Conservation (phyloP, 176 grass and related monocot genomes). For the Paspalum notatum region DNA sequence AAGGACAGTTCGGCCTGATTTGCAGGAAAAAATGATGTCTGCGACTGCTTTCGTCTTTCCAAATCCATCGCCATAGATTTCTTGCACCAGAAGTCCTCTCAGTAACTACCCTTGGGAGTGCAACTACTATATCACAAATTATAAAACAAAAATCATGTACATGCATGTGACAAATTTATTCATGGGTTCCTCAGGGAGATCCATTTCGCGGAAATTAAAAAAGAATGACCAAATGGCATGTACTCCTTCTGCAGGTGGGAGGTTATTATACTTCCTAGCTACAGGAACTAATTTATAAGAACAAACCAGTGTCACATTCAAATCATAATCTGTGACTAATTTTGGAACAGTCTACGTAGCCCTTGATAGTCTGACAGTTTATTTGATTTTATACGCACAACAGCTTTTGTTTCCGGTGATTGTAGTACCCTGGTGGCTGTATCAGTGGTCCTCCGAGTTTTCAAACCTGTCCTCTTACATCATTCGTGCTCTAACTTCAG, state of each 20-base stretch:
- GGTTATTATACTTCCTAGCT: not conserved
- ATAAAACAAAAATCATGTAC: not conserved
- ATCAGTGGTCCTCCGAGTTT: conserved; percentile 27
- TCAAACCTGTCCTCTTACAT: conserved; percentile 12
- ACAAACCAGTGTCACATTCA: not conserved
- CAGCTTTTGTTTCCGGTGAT: conserved; percentile 6
- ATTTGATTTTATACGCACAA: not conserved
- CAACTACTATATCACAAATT: not conserved
- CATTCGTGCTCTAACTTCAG: conserved; percentile 12
- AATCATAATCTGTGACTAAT: not conserved
- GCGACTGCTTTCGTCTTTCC: conserved; percentile 3
- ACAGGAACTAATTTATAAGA: not conserved
- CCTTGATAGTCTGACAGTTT: not conserved
- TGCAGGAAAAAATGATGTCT: conserved; percentile 34
- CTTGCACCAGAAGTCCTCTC: conserved; percentile 33
- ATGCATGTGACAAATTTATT: not conserved
- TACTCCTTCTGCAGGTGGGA: not conserved
- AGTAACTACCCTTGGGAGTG: not conserved
- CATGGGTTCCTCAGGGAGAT: not conserved
- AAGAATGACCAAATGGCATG: not conserved
- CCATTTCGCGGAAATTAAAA: not conserved
- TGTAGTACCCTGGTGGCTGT: not conserved
- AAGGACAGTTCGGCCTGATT: conserved; percentile 15
- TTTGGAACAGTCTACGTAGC: not conserved
- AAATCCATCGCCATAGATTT: not conserved